Evolutionary conservation across 179 eudicot species (phyloP), one percentile per base, ranked within the genome.

Genomic region (Kewa caespitosa): DNA sequence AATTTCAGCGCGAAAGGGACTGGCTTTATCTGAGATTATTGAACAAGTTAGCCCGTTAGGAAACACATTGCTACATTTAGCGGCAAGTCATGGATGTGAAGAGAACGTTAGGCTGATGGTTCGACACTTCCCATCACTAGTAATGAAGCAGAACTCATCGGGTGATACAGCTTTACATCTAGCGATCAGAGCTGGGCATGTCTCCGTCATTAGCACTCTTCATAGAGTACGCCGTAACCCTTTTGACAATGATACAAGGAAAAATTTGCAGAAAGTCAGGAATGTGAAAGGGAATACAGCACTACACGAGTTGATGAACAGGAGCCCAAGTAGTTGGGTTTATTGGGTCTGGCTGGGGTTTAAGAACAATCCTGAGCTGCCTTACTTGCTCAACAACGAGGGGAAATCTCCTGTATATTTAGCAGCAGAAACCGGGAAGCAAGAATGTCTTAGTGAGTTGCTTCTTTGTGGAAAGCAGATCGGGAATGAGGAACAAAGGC

Each of bases 111-210:
- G 41, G 31, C 50, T 62, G 25, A 65, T 77, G 8, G 32, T 39
- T 30, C 33, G 41, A 25, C 59, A 69, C 34, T 31, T 61, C 69
- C 37, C 55, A 7, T 28, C 41, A 18, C 60, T 80, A 15, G 20
- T 77, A 18, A 23, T 11, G 22, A 64, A 23, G 48, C 70, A 39
- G 38, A 84, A 84, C 67, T 31, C 43, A 13, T 22, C 30, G 8
- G 84, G 79, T 3, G 86, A 84, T 64, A 80, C 84, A 0, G 78
- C 78, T 0, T 34, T 81, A 30, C 84, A 80, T 69, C 54, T 81
- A 38, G 84, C 84, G 32, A 76, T 82, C 4, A 75, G 80, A 41
- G 77, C 64, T 10, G 78, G 84, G 27, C 60, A 25, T 54, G 7
- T 0, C 1, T 54, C 7, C 25, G 60, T 54, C 11, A 30, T 54